These are phyloP conservation scores for Plasmodium coatneyi DNA, from an alignment of 169 alveolate species.

Conservation along the genomic window DNA sequence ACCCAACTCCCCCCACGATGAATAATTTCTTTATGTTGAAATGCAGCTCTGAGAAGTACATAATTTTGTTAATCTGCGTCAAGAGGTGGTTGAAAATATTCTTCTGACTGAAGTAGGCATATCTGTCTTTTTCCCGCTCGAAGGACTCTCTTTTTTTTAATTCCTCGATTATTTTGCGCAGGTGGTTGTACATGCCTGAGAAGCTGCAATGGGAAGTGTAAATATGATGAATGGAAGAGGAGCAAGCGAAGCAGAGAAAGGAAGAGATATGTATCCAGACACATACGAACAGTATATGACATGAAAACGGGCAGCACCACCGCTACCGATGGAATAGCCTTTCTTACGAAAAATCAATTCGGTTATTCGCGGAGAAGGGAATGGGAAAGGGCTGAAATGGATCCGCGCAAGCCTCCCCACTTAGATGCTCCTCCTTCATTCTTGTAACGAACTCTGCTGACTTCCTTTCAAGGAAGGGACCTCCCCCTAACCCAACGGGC, in stretches of 20 bases:
- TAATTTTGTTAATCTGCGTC: slow-evolving; percentile 51
- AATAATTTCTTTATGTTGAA: slow-evolving; percentile 55
- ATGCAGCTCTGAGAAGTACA: slow-evolving; percentile 69
- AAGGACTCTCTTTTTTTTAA: slow-evolving; percentile 31
- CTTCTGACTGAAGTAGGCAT: slow-evolving; percentile 55
- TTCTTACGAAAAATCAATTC: slow-evolving; percentile 67
- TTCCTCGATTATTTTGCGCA: slow-evolving; percentile 44
- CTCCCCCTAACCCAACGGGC: slow-evolving; percentile 75
- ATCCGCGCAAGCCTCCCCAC: slow-evolving; percentile 13
- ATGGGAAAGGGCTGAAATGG: slow-evolving; percentile 69
- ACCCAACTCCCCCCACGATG: slow-evolving; percentile 73
- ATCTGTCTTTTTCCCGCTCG: slow-evolving; percentile 61
- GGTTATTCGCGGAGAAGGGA: slow-evolving; percentile 39
- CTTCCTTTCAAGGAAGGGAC: slow-evolving; percentile 69
- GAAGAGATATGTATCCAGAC: background rate
- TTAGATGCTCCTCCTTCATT: background rate
- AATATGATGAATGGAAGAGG: background rate
- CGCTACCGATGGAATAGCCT: background rate
- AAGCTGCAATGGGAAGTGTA: background rate
- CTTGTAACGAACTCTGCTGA: slow-evolving; percentile 31
- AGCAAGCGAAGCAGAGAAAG: background rate
- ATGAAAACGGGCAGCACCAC: background rate
- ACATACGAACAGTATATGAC: background rate
- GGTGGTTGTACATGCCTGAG: slow-evolving; percentile 58
- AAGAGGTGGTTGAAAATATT: slow-evolving; percentile 51